These are phyloP conservation scores for Dryadomyces quercivorus DNA, from an alignment of 2,329 filamentous ascomycete genomes.

Conservation along the genomic window DNA sequence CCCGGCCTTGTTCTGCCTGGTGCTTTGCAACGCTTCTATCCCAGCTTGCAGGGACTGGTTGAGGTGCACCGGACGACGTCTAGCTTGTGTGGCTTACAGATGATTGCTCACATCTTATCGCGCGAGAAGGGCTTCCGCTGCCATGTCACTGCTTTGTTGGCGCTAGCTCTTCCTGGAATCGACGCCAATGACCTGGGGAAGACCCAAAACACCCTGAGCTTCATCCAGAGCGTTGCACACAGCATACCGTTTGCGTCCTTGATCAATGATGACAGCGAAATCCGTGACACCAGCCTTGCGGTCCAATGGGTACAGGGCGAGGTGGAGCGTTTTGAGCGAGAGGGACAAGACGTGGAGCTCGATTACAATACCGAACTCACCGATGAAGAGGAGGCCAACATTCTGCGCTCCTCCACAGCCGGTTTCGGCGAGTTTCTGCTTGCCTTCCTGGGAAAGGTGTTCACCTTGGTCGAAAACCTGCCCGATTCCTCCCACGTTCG, in stretches of 20 bases:
- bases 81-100: conserved; percentile 80
- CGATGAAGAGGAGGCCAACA: conserved; percentile 76
- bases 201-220: conserved; percentile 85
- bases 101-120: conserved; percentile 83
- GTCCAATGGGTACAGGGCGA: conserved; percentile 90
- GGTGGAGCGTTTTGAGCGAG: conserved; percentile 84
- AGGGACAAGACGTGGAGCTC: conserved; percentile 73
- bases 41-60: conserved; percentile 88
- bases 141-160: conserved; percentile 88
- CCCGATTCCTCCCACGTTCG: conserved; percentile 82
- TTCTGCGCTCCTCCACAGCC: conserved; percentile 86
- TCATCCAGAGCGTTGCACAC: conserved; percentile 91
- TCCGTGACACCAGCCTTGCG: conserved; percentile 65
- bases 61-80: conserved; percentile 95
- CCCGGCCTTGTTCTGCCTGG: conserved; percentile 86
- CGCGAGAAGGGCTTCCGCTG: conserved; percentile 93
- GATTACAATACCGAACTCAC: conserved; percentile 73
- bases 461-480: conserved; percentile 87
- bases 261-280: conserved; percentile 52
- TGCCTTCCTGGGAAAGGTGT: conserved; percentile 84
- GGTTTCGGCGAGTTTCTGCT: conserved; percentile 88
- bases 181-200: conserved; percentile 97
- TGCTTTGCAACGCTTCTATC: conserved; percentile 90
- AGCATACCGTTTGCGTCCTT: conserved; percentile 87
- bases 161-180: conserved; percentile 83